Evolutionary conservation across 2,329 filamentous ascomycete species (phyloP).

Genomic region (Colletotrichum sp.): DNA sequence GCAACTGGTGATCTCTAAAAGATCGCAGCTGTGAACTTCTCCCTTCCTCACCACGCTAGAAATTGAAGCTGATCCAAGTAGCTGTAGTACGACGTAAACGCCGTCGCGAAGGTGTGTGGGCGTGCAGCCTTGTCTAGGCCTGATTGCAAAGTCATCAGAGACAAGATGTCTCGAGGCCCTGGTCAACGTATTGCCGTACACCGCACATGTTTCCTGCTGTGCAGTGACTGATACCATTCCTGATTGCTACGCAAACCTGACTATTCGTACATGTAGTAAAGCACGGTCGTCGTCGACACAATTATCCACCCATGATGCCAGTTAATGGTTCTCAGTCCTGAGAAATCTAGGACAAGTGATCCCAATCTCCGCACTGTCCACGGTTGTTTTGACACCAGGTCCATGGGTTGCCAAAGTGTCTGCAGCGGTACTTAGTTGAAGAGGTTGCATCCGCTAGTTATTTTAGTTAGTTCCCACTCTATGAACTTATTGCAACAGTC

Average conservation of each 20-base stretch:
- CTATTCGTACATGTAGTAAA: background rate
- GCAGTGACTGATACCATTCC: background rate
- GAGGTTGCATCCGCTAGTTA: background rate
- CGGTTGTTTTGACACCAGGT: background rate
- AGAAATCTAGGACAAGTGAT: background rate
- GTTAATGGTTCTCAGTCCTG: fast-evolving
- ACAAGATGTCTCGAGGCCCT: background rate
- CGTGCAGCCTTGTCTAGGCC: too few species aligned
- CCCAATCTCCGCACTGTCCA: background rate
- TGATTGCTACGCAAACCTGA: background rate
- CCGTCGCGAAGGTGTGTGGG: too few species aligned
- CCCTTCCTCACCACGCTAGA: fast-evolving
- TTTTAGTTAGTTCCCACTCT: fast-evolving
- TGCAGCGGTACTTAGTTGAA: background rate
- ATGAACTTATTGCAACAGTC: fast-evolving
- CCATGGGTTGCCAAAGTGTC: background rate
- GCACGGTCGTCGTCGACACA: background rate
- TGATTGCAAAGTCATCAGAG: background rate
- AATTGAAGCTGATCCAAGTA: too few species aligned
- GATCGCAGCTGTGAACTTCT: too few species aligned
- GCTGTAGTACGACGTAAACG: too few species aligned
- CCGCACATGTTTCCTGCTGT: fast-evolving
- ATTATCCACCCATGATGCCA: too few species aligned
- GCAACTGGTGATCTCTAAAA: fast-evolving
- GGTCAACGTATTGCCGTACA: fast-evolving